A percentile compares a stretch with the other conserved stretches of the same genome.
These are phyloP conservation scores for Ramularia endophylla DNA, from an alignment of 2,329 filamentous ascomycete species.

Conservation along the genomic window DNA sequence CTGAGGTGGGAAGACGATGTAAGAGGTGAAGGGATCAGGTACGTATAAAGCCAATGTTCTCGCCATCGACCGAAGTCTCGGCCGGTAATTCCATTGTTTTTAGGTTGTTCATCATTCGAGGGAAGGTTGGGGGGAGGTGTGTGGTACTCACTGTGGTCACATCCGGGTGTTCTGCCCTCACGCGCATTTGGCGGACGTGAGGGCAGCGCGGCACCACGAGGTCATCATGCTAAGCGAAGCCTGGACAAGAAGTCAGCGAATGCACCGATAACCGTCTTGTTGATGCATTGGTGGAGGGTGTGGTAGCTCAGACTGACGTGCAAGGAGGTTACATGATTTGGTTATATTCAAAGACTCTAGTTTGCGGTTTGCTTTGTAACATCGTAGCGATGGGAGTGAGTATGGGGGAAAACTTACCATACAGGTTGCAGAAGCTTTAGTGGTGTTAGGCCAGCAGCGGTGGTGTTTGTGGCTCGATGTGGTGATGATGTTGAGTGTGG, in stretches of 20 bases:
- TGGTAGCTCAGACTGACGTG: slow-evolving; percentile 23
- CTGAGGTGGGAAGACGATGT: not conserved
- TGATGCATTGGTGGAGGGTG: not conserved
- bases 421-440: not conserved
- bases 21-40: slow-evolving; percentile 5
- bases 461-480: too few relatives aligned
- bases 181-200: slow-evolving; percentile 4
- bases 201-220: slow-evolving; percentile 4
- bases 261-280: not conserved
- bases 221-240: not conserved
- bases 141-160: slow-evolving; percentile 2
- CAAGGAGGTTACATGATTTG: slow-evolving; percentile 25
- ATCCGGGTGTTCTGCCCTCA: not conserved
- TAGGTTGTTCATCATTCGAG: slow-evolving; percentile 19
- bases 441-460: too few relatives aligned
- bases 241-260: not conserved
- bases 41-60: slow-evolving; percentile 13
- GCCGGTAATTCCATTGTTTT: slow-evolving; percentile 25
- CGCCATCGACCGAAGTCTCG: slow-evolving; percentile 16
- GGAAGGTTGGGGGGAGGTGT: not conserved
- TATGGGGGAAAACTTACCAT: slow-evolving; percentile 8
- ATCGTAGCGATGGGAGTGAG: slow-evolving; percentile 5
- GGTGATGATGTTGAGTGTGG: too few relatives aligned
- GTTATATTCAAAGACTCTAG: slow-evolving; percentile 25
- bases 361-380: slow-evolving; percentile 25